Evolutionary conservation across 2,329 filamentous ascomycete species (phyloP), one percentile per base, ranked within the genome.

Genomic region (Bertia moriformis): DNA sequence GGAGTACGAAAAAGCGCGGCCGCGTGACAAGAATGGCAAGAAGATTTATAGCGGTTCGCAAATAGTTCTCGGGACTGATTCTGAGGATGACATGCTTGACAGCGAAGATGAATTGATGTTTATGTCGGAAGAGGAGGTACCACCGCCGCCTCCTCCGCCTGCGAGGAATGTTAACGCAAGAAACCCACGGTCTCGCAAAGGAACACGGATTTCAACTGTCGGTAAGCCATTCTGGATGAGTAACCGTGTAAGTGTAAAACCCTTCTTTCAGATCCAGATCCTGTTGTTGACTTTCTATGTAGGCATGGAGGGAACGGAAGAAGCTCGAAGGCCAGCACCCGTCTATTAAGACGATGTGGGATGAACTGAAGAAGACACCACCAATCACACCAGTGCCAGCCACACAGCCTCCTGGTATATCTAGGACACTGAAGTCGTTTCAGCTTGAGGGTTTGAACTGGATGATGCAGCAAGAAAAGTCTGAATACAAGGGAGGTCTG

Each of bases 401-500:
- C 22, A 61, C 71, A 42, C 86, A 93, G 51, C 91, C 91, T 3
- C 54, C 61, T 4, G 77, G 71, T 3, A 95, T 98, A 46, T 84
- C 72, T 39, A 81, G 89, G 29, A 79, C 78, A 40, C 67, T 98
- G 45, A 95, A 98, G 57, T 79, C 82, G 1, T 98, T 96, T 55
- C 91, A 98, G 53, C 76, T 94, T 4, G 83, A 95, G 58, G 91
- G 91, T 3, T 66, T 98, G 29, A 79, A 86, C 38, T 98, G 91
- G 91, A 93, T 98, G 86, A 76, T 72, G 43, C 78, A 72, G 40
- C 93, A 96, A 69, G 91, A 98, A 55, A 66, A 83, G 58, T 82
- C 76, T 0, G 62, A 81, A 29, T 96, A 88, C 71, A 84, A 78
- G 51, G 91, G 91, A 14, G 91, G 91, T 13, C 67, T 98, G 2